These are phyloP conservation scores for Aureobasidium leucospermi DNA, from an alignment of 2,329 filamentous ascomycete species.

Conservation along the genomic window DNA sequence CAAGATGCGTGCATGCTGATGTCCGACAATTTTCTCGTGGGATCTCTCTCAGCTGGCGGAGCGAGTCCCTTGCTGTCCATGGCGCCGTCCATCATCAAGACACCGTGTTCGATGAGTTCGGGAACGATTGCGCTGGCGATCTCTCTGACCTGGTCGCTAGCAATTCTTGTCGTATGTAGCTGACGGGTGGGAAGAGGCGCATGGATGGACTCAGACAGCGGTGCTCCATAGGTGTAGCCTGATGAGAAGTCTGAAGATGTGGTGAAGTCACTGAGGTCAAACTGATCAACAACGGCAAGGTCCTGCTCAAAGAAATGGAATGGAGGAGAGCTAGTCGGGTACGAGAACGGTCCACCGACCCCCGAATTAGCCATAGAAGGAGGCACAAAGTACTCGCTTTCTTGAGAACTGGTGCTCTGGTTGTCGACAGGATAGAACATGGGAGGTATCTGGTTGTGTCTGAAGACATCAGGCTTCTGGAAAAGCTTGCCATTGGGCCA, in stretches of 20 bases:
- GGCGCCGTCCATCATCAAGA: neutral
- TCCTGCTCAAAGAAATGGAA: neutral
- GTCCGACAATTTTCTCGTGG: slow-evolving; percentile 20
- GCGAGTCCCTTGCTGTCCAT: neutral
- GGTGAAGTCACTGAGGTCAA: slow-evolving; percentile 17
- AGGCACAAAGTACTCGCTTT: neutral
- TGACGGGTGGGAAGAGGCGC: neutral
- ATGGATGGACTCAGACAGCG: neutral
- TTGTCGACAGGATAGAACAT: slow-evolving; percentile 20
- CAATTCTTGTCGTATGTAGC: slow-evolving; percentile 15
- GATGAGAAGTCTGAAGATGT: slow-evolving; percentile 15
- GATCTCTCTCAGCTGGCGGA: neutral
- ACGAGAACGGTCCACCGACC: neutral
- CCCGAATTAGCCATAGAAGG: neutral
- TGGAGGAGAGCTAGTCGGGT: neutral
- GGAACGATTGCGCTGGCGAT: slow-evolving; percentile 20
- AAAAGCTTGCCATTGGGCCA: slow-evolving; percentile 59
- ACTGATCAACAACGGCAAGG: neutral
- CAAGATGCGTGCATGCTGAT: slow-evolving; percentile 29
- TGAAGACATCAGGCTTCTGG: slow-evolving; percentile 53
- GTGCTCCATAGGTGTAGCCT: slow-evolving; percentile 1
- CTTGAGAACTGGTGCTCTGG: neutral
- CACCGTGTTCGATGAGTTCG: neutral
- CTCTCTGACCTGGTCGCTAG: slow-evolving; percentile 24
- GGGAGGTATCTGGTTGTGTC: neutral